These are phyloP conservation scores for Ilyonectria mors-panacis DNA, from an alignment of 2,329 filamentous ascomycete species.

Conservation along the genomic window DNA sequence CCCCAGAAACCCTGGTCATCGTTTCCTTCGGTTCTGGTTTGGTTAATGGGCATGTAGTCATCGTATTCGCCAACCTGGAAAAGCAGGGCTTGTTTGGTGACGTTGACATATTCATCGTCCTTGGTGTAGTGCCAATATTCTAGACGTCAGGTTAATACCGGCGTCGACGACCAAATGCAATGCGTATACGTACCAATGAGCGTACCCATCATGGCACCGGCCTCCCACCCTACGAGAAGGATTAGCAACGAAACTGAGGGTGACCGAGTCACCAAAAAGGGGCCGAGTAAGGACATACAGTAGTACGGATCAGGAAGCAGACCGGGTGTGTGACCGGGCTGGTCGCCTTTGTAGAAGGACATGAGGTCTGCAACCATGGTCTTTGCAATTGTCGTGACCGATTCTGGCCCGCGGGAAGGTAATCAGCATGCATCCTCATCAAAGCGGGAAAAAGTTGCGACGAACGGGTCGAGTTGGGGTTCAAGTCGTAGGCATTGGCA, in stretches of 20 bases:
- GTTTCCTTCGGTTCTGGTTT: slow-evolving; percentile 78
- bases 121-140: slow-evolving; percentile 91
- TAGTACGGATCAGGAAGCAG: slow-evolving; percentile 69
- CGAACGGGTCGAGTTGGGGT: slow-evolving; percentile 56
- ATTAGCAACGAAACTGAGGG: slow-evolving; percentile 15
- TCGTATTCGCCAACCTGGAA: slow-evolving; percentile 80
- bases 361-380: slow-evolving; percentile 67
- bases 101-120: slow-evolving; percentile 78
- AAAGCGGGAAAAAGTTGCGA: slow-evolving; percentile 15
- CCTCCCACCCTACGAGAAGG: slow-evolving; percentile 74
- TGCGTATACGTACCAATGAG: slow-evolving; percentile 64
- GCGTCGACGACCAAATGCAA: neutral
- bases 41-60: slow-evolving; percentile 85
- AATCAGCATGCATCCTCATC: slow-evolving; percentile 14
- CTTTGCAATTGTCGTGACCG: slow-evolving; percentile 64
- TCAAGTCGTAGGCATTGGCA: slow-evolving; percentile 53
- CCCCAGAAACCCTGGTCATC: slow-evolving; percentile 85
- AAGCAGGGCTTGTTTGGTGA: slow-evolving; percentile 77
- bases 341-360: slow-evolving; percentile 60
- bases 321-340: slow-evolving; percentile 66
- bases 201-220: slow-evolving; percentile 78
- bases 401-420: slow-evolving; percentile 56
- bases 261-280: neutral
- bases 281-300: slow-evolving; percentile 56
- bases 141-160: neutral